Evolutionary conservation across 768 basidiomycete genomes (phyloP), one percentile per base, ranked within the genome.

Genomic region (Mycena amicta): DNA sequence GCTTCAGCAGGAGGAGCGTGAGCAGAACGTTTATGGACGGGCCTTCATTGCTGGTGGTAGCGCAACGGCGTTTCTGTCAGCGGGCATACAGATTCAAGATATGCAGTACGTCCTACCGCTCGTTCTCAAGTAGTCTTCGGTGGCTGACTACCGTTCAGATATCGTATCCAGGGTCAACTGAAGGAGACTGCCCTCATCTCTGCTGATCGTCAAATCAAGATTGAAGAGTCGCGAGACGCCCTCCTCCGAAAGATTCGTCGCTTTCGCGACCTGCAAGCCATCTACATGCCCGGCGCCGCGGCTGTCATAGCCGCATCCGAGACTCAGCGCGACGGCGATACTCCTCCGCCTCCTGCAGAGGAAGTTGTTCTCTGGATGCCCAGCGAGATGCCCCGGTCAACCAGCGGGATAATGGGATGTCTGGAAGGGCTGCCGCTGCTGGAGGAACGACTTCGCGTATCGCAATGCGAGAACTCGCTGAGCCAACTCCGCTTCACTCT

Each of bases 401-500:
- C 6, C 37, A 16, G 1, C 16, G 26, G 29, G 18, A 1, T 41
- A 47, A 0, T 8, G 25, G 16, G 28, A 51, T 25, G 28, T 59
- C 16, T 53, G 16, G 18, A 39, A 31, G 22, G 22, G 26, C 18
- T 40, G 29, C 23, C 25, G 29, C 6, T 22, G 51, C 0, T 29
- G 53, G 1, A 22, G 12, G 0, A 58, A 1, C 12, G 50, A 16
- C 55, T 69, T 15, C 64, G 66, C 0, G 51, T 50, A 8, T 67
- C 67, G 1, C 70, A 71, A 40, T 68, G 67, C 53, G 5, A 27
- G 11, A 62, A 66, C 22, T 30, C 66, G 3, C 66, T 73, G 1
- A 55, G 50, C 1, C 33, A 50, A 5, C 31, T 73, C 28, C 62
- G 64, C 2, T 52, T 56, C 13, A 58, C 63, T 4, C 57, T 71